A percentile compares a stretch with the other conserved stretches of the same genome.
Conservation (phyloP, 2,329 filamentous ascomycete species). For the Dendrostoma leiphaemia region DNA sequence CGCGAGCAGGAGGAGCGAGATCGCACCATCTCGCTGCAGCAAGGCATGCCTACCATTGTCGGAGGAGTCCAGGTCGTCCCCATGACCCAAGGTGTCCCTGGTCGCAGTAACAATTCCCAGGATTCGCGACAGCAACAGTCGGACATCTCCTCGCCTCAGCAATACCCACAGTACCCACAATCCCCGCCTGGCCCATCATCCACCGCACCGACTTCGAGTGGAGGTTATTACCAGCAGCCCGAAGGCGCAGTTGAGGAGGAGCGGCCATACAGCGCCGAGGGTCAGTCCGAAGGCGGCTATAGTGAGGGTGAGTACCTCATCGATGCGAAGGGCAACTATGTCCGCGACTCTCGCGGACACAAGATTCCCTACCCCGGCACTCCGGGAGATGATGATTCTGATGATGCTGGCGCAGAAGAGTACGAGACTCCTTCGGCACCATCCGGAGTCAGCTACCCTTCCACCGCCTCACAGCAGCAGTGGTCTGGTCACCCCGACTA, state of each 20-base stretch:
- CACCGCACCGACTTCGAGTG: constrained; percentile 35
- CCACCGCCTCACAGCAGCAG: constrained; percentile 39
- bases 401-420: constrained; percentile 55
- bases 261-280: constrained; percentile 39
- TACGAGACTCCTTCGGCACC: constrained; percentile 53
- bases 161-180: constrained; percentile 28
- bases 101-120: constrained; percentile 48
- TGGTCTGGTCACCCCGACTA: constrained; percentile 57
- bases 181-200: constrained; percentile 27
- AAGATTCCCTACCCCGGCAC: constrained; percentile 52
- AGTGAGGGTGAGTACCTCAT: constrained; percentile 71
- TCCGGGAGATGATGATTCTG: constrained; percentile 46
- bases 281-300: constrained; percentile 59
- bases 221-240: constrained; percentile 42
- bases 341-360: constrained; percentile 59
- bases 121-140: constrained; percentile 31
- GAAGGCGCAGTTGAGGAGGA: constrained; percentile 41
- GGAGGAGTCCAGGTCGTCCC: constrained; percentile 94
- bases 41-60: constrained; percentile 83
- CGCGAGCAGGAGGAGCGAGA: constrained; percentile 93
- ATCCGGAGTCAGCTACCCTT: constrained; percentile 33
- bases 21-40: constrained; percentile 77
- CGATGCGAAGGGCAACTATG: constrained; percentile 59
- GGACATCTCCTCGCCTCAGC: constrained; percentile 9
- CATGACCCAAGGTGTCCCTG: constrained; percentile 72